Percentiles rank a stretch among this genome's conserved stretches.
Evolutionary conservation across 176 grass and related monocot species (phyloP).

Genomic region (Thinopyrum elongatum): DNA sequence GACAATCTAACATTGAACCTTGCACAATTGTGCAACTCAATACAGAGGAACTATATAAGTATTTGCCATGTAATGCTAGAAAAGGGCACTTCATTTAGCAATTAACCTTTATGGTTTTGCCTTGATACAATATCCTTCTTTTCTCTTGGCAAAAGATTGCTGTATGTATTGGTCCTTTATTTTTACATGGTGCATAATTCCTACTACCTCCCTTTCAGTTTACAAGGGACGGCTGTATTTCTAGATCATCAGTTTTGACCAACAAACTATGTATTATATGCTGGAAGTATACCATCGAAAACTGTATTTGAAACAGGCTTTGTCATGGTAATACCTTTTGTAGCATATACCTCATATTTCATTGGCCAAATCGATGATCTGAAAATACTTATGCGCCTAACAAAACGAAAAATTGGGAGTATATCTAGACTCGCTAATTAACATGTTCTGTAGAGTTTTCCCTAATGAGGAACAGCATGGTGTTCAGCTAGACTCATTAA

Average conservation of each 20-base stretch:
- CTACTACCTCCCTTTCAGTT: not conserved
- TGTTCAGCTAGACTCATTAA: not conserved
- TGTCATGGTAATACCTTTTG: not conserved
- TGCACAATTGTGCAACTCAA: not conserved
- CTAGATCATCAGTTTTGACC: not conserved
- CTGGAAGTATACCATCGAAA: too few relatives aligned
- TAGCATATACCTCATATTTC: too few relatives aligned
- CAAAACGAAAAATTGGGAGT: not conserved
- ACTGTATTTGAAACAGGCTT: not conserved
- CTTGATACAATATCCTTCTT: too few relatives aligned
- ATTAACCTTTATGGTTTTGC: too few relatives aligned
- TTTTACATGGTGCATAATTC: not conserved
- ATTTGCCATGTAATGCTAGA: constrained; percentile 8
- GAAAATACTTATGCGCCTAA: not conserved
- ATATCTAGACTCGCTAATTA: not conserved
- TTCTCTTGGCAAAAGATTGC: not conserved
- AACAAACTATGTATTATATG: too few relatives aligned
- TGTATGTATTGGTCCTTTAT: not conserved
- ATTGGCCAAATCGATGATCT: not conserved
- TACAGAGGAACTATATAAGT: not conserved
- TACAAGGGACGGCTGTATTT: not conserved
- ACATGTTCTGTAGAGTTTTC: not conserved
- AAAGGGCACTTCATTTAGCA: not conserved
- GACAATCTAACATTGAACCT: not conserved
- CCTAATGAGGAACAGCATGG: too few relatives aligned